These are phyloP conservation scores for Fonsecaea multimorphosa DNA, from an alignment of 2,329 filamentous ascomycete species.

Conservation along the genomic window DNA sequence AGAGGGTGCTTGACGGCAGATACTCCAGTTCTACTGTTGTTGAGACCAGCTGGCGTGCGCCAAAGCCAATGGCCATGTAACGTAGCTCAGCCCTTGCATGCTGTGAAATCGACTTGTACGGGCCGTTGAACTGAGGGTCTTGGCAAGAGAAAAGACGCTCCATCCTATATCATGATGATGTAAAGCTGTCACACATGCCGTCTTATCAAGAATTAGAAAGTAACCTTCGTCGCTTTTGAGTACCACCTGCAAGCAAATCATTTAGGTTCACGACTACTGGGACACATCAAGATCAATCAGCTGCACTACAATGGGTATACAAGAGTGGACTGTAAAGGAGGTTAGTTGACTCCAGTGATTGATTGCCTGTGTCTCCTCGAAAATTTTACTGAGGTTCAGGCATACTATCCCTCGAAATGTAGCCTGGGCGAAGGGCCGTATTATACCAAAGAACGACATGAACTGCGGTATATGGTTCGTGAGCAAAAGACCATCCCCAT, in stretches of 20 bases:
- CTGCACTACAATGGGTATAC: constrained; percentile 38
- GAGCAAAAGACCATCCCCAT: background rate
- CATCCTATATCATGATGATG: constrained; percentile 1
- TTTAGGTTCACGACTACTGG: background rate
- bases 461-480: constrained; percentile 49
- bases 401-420: constrained; percentile 41
- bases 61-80: background rate
- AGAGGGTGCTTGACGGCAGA: background rate
- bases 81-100: background rate
- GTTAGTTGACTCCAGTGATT: constrained; percentile 39
- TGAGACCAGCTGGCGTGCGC: background rate
- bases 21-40: constrained; percentile 9
- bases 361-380: background rate
- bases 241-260: background rate
- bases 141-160: background rate
- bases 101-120: background rate
- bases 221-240: background rate
- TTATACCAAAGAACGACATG: constrained; percentile 47
- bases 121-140: background rate
- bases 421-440: constrained; percentile 51
- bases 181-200: background rate
- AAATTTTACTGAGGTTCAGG: constrained; percentile 40
- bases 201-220: constrained; percentile 4
- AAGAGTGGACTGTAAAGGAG: constrained; percentile 57
- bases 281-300: background rate